Evolutionary conservation across 2,329 filamentous ascomycete genomes (phyloP), one percentile per base, ranked within the genome.

Genomic region (Colletotrichum kahawae): DNA sequence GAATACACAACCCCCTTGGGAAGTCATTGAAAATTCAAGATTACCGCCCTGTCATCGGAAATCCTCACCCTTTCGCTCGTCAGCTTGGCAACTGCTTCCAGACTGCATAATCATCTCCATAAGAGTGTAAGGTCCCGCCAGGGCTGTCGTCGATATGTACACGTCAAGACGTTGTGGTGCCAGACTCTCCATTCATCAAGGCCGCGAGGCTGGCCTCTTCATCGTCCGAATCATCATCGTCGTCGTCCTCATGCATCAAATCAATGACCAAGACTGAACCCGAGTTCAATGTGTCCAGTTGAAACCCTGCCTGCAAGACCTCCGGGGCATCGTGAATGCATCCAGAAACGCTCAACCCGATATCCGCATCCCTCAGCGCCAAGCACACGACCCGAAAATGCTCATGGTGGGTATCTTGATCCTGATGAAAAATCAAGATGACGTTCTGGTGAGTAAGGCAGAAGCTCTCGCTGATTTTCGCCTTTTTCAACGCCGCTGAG

Each of bases 371-470:
- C 64, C 77, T 78, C 21, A 79, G 69, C 34, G 78, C 78, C 18
- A 79, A 57, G 48, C 78, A 79, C 1, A 79, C 77, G 14, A 65
- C 66, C 5, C 78, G 73, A n/a, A 79, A 78, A 59, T 79, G 78
- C 56, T 79, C 77, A 24, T 79, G 78, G 18, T 79, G 78, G 18
- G 56, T 24, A 14, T 79, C 78, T 14, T 74, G 65, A 16, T 73
- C 76, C 4, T 71, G 60, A 24, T 67, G 29, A 10, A 78, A 79
- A 1, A 79, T 76, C 60, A 79, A 34, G 3, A 79, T 72, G 3
- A 76, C 73, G 9, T 66, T 74, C 9, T 74, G 67, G 56, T 79
- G 77, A 4, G 62, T 64, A 18, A 79, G 70, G n/a, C 67, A 79
- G 43, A 78, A 79, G 3, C n/a, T 14, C 14, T 78, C 76, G 13